Evolutionary conservation across 2,329 filamentous ascomycete genomes (phyloP), one percentile per base, ranked within the genome.

Genomic region (Ceratocystiopsis sp.): DNA sequence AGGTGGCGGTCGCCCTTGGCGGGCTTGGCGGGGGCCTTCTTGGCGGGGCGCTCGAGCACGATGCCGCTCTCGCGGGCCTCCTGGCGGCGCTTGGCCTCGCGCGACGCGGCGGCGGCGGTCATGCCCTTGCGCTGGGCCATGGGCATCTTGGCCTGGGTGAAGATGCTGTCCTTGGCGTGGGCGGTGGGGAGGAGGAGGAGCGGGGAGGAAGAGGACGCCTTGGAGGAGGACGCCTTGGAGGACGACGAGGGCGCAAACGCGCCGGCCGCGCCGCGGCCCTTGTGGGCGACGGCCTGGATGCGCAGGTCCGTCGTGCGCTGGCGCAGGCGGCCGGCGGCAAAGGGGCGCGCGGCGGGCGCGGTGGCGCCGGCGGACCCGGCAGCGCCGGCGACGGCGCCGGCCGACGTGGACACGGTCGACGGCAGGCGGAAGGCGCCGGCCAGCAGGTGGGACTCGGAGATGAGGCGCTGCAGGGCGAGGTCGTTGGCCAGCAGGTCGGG

Each of bases 41-140:
- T 64, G 16, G 45, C 29, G 21, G 56, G 53, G 48, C 67, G 69
- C 66, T 96, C 91, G 33, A 96, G 65, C 40, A 96, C 77, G 52
- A 96, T 78, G 7, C 89, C 91, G 53, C 89, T 93, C 67, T 96
- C 89, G 55, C 71, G 75, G 2, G 91, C 91, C 58, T 94, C 84
- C 36, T 67, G 68, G 35, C 89, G 68, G 42, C 89, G 66, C 63
- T 72, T 81, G 13, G 71, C 64, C 58, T 95, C 87, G 46, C 73
- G 75, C 25, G 66, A 61, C 2, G 59, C 65, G 18, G 73, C 73
- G 42, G 86, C 84, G 1, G 72, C 70, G 15, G 66, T 64, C 47
- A 96, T 95, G n/a, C 89, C 87, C 61, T 82, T 85, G 46, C 86
- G 74, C 56, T 89, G 80, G 37, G 76, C 64, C 70, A 93, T 82